Evolutionary conservation across 805 yeast genomes (phyloP).

Genomic region (Lipomyces yamanashiensis): DNA sequence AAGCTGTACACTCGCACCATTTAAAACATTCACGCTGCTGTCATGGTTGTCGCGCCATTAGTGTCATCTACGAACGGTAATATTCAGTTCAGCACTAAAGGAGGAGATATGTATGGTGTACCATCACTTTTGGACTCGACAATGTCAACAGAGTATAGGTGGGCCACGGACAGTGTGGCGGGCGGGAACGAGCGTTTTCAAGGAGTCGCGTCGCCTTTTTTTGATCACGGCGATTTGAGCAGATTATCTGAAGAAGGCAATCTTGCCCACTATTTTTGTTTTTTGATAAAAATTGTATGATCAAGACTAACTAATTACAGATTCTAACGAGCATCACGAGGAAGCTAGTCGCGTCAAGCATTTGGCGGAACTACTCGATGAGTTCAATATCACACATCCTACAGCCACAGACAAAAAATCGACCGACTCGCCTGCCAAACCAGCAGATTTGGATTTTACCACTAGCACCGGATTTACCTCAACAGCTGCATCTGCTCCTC

Average conservation of each 20-base stretch:
- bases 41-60: not conserved
- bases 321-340: not conserved
- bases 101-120: not conserved
- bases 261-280: not conserved
- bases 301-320: not conserved
- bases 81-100: not conserved
- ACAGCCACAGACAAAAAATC: not conserved
- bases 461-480: conserved; percentile 1
- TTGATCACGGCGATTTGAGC: conserved; percentile 21
- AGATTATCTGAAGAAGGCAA: conserved; percentile 13
- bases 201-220: conserved; percentile 7
- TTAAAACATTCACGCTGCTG: not conserved
- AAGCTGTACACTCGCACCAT: not conserved
- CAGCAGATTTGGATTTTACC: not conserved
- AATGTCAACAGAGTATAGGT: conserved; percentile 27
- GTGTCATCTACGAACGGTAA: not conserved
- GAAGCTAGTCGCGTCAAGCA: conserved; percentile 16
- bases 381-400: conserved; percentile 19
- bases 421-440: not conserved
- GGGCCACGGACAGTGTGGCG: conserved; percentile 30
- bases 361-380: conserved; percentile 27
- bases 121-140: conserved; percentile 26
- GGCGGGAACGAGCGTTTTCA: conserved; percentile 9
- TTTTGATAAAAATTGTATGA: not conserved
- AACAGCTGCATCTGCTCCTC: not conserved